Conservation (phyloP, 352 stramenopile species). For the Nothophytophthora sp. region DNA sequence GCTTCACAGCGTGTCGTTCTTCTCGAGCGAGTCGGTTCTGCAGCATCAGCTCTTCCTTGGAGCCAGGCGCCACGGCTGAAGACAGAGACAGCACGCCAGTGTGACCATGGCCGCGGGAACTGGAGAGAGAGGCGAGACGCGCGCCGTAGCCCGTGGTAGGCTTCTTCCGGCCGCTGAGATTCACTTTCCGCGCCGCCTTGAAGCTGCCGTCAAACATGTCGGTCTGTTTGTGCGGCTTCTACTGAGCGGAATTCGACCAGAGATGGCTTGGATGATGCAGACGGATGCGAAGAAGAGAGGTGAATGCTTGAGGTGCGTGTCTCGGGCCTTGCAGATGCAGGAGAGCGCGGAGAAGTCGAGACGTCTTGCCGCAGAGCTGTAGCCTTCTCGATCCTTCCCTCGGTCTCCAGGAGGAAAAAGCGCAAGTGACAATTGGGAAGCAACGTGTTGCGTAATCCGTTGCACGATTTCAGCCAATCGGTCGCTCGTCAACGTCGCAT, state of each 20-base stretch:
- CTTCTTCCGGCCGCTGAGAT: conserved; percentile 64
- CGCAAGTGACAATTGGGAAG: no score
- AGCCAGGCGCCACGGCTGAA: conserved; percentile 12
- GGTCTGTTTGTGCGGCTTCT: background rate
- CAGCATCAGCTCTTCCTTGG: conserved; percentile 61
- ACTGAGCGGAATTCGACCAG: background rate
- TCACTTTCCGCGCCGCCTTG: conserved; percentile 67
- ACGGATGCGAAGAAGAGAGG: conserved; percentile 1
- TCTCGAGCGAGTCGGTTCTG: conserved; percentile 57
- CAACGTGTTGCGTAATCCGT: no score
- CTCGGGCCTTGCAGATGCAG: background rate
- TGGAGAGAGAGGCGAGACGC: conserved; percentile 21
- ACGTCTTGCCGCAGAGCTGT: background rate
- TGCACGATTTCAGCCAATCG: no score
- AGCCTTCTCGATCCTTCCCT: conserved; percentile 21
- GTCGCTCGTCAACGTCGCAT: no score
- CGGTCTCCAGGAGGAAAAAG: no score
- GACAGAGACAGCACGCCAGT: background rate
- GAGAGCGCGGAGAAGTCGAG: background rate
- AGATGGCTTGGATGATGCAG: background rate
- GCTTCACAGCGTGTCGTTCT: conserved; percentile 47
- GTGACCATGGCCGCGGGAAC: conserved; percentile 1
- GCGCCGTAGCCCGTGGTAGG: conserved; percentile 25
- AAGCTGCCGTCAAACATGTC: conserved; percentile 79
- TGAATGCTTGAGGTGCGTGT: background rate